Evolutionary conservation across 441 rosid genomes (phyloP).

Genomic region (Jatropha multifida): DNA sequence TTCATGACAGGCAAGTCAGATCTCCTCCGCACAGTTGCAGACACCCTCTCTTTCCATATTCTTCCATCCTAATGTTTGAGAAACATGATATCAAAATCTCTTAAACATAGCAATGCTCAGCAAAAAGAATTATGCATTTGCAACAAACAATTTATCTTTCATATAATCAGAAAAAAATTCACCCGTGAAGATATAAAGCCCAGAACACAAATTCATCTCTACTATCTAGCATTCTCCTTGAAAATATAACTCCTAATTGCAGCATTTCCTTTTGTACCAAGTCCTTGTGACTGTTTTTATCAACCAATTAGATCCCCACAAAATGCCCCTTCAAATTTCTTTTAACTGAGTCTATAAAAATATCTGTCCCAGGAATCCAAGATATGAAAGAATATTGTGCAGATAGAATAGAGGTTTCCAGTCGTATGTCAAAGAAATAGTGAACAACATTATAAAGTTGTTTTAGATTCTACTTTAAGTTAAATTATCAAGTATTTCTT

Average conservation of each 20-base stretch:
- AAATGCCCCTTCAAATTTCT: neutral
- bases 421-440: too few species aligned
- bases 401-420: neutral
- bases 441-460: too few species aligned
- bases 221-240: neutral
- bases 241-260: neutral
- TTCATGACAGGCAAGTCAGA: slow-evolving; percentile 58
- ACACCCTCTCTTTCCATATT: slow-evolving; percentile 86
- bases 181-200: neutral
- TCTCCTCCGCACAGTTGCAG: slow-evolving; percentile 58
- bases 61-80: slow-evolving; percentile 69
- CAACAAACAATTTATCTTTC: neutral
- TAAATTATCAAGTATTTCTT: neutral
- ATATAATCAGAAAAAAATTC: neutral
- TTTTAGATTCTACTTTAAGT: neutral
- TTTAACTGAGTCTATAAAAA: neutral
- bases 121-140: neutral
- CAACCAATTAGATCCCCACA: neutral
- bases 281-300: neutral
- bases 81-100: slow-evolving; percentile 21
- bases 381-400: neutral
- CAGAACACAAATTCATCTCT: neutral
- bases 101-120: neutral
- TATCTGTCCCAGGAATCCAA: neutral
- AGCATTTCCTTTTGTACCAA: neutral